Evolutionary conservation across 768 basidiomycete species (phyloP).

Genomic region (Psilocybe azurescens): DNA sequence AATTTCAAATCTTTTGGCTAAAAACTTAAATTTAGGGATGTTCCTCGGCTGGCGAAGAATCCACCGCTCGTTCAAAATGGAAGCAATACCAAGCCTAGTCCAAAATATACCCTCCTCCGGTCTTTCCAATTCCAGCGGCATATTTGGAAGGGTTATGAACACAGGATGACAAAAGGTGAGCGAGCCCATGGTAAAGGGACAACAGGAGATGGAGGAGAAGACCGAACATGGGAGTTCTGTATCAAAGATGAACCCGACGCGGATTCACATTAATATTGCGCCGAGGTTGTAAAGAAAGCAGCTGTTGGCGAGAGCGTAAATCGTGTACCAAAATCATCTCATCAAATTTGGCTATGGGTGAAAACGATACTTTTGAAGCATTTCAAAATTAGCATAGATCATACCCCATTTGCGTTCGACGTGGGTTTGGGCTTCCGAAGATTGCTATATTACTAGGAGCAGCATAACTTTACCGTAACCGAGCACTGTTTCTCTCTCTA

Average conservation of each 20-base stretch:
- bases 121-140: constrained; percentile 80
- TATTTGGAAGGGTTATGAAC: constrained; percentile 85
- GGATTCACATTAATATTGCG: neutral
- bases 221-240: constrained; percentile 92
- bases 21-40: constrained; percentile 54
- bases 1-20: constrained; percentile 8
- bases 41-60: constrained; percentile 76
- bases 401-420: too few species aligned
- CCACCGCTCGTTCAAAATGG: constrained; percentile 60
- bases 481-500: too few species aligned
- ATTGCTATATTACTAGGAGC: too few species aligned
- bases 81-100: constrained; percentile 54
- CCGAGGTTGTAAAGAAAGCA: neutral
- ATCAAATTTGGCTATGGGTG: too few species aligned
- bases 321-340: neutral
- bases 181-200: constrained; percentile 65
- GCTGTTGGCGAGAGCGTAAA: neutral
- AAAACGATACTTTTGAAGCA: too few species aligned
- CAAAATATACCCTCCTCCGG: constrained; percentile 70
- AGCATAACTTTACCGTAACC: too few species aligned
- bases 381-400: too few species aligned
- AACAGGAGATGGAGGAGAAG: constrained; percentile 77
- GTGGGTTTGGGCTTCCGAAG: too few species aligned
- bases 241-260: constrained; percentile 30
- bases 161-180: constrained; percentile 94